Conservation (phyloP, 2,329 filamentous ascomycete genomes). For the Endoconidiophora polonica region DNA sequence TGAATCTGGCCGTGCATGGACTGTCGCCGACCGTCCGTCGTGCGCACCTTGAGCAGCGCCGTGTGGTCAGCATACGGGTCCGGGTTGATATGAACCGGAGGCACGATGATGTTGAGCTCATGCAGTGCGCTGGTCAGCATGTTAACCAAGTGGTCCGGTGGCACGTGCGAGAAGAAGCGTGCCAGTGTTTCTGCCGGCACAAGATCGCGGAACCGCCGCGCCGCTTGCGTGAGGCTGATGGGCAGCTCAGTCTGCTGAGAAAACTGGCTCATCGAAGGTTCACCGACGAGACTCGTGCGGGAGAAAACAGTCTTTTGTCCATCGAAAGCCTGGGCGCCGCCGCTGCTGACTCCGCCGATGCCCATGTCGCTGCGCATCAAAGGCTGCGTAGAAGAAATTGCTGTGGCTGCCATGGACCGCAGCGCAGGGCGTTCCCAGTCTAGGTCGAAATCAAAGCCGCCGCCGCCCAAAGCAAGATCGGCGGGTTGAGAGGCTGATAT, state of each 20-base stretch:
- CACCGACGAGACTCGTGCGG: constrained; percentile 57
- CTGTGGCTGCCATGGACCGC: constrained; percentile 28
- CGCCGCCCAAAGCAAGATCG: constrained; percentile 31
- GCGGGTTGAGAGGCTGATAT: constrained; percentile 53
- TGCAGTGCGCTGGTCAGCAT: constrained; percentile 70
- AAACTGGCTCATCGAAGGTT: constrained; percentile 79
- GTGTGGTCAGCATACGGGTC: constrained; percentile 18
- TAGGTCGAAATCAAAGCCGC: constrained; percentile 53
- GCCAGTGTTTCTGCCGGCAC: constrained; percentile 75
- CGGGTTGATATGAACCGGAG: constrained; percentile 28
- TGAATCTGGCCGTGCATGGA: constrained; percentile 58
- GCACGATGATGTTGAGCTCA: constrained; percentile 64
- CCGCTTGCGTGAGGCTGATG: constrained; percentile 73
- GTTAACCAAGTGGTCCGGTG: constrained; percentile 57
- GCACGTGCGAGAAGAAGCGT: constrained; percentile 76
- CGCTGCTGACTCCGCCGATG: constrained; percentile 9
- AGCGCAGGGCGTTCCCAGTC: constrained; percentile 70
- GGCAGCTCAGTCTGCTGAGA: constrained; percentile 62
- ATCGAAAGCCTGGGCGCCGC: neutral
- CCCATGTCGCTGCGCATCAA: constrained; percentile 21
- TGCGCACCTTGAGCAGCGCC: constrained; percentile 55
- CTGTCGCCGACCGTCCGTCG: constrained; percentile 56
- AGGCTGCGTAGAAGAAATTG: constrained; percentile 34
- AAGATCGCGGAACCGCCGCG: constrained; percentile 77
- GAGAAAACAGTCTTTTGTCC: constrained; percentile 20